Evolutionary conservation across 306 rosid genomes (phyloP).

Genomic region (Albizia julibrissin): DNA sequence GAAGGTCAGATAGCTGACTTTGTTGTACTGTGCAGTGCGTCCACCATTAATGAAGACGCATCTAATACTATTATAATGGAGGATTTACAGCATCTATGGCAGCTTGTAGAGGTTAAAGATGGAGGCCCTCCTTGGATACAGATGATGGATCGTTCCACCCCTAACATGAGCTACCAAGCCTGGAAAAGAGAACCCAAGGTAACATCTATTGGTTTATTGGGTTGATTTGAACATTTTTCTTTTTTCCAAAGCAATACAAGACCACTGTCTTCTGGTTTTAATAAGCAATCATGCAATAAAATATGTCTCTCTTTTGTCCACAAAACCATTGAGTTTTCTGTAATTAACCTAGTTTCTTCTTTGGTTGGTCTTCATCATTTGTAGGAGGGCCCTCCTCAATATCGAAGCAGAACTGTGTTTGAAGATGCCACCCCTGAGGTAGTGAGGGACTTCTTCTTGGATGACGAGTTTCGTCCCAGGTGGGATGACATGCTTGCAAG

Average conservation of each 20-base stretch:
- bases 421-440: conserved; percentile 69
- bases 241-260: neutral
- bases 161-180: conserved; percentile 54
- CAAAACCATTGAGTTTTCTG: neutral
- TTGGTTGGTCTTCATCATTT: conserved; percentile 9
- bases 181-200: conserved; percentile 68
- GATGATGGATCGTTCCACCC: conserved; percentile 61
- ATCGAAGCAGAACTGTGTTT: conserved; percentile 58
- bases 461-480: conserved; percentile 54
- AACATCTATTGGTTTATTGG: conserved; percentile 13
- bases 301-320: neutral
- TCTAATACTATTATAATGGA: conserved; percentile 13
- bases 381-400: conserved; percentile 62
- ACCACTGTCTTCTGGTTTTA: conserved; percentile 2
- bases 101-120: conserved; percentile 61
- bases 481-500: conserved; percentile 62
- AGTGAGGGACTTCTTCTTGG: conserved; percentile 67
- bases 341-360: neutral
- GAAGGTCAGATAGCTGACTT: conserved; percentile 1
- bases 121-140: conserved; percentile 62
- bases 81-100: conserved; percentile 45
- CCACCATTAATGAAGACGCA: conserved; percentile 19
- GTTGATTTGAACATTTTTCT: neutral
- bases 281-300: neutral
- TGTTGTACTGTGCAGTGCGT: conserved; percentile 21